Evolutionary conservation across 768 basidiomycete genomes (phyloP).

Genomic region (button mushroom (Agaricus bisporus)): DNA sequence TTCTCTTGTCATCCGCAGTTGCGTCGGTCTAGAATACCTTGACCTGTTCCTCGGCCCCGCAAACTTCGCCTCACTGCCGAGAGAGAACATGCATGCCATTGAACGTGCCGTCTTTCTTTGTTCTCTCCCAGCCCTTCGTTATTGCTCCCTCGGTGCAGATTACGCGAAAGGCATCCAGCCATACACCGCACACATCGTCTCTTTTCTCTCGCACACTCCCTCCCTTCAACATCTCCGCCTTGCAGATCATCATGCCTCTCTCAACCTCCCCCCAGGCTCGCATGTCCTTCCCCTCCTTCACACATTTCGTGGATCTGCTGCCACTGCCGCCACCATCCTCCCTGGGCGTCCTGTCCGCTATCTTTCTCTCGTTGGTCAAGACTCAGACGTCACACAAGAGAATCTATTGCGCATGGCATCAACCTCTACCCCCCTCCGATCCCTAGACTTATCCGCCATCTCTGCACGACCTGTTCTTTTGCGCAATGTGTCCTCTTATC

Average conservation of each 20-base stretch:
- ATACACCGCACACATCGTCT: conserved; percentile 32
- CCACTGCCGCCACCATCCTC: conserved; percentile 51
- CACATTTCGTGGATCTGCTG: conserved; percentile 55
- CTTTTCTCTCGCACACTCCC: conserved; percentile 37
- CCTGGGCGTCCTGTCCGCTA: conserved; percentile 55
- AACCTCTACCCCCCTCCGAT: conserved; percentile 41
- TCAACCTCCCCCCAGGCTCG: conserved; percentile 30
- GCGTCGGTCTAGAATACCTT: conserved; percentile 42
- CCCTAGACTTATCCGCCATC: conserved; percentile 56
- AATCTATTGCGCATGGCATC: conserved; percentile 45
- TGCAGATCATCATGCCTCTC: conserved; percentile 35
- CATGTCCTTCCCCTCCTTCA: conserved; percentile 40
- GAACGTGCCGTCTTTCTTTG: conserved; percentile 36
- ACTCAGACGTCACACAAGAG: conserved; percentile 46
- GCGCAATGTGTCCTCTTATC: conserved; percentile 46
- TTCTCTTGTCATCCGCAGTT: conserved; percentile 26
- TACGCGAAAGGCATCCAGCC: conserved; percentile 34
- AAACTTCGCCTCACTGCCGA: conserved; percentile 23
- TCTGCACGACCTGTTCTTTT: conserved; percentile 51
- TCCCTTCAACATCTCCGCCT: conserved; percentile 40
- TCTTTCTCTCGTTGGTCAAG: conserved; percentile 51
- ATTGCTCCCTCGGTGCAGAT: conserved; percentile 40
- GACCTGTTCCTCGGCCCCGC: conserved; percentile 48
- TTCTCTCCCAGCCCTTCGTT: conserved; percentile 33
- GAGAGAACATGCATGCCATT: conserved; percentile 33